A percentile compares a stretch with the other conserved stretches of the same genome.
phyloP scores from a whole-genome alignment of 179 eudicot genomes.

The Beta corolliflora region DNA sequence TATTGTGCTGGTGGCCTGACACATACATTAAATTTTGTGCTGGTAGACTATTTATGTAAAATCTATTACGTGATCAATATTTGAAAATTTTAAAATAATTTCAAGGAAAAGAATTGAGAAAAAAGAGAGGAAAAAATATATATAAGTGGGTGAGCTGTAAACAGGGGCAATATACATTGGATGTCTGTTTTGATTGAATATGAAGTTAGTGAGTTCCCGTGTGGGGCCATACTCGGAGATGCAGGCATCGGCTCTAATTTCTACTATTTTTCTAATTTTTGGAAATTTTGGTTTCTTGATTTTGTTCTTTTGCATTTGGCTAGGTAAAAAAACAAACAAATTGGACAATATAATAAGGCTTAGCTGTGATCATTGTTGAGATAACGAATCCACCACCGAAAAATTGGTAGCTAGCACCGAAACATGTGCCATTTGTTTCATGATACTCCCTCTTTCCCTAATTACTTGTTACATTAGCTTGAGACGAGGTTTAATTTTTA shows the following conservation, averaged over 20 bases:
- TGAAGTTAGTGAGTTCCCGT: constrained; percentile 25
- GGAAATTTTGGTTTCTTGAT: background rate
- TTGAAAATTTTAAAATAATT: background rate
- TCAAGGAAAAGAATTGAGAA: background rate
- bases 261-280: background rate
- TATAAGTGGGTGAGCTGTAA: constrained; percentile 26
- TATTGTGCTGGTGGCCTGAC: constrained; percentile 29
- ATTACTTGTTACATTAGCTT: too few relatives aligned
- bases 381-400: constrained; percentile 18
- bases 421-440: background rate
- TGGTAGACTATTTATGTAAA: constrained; percentile 10
- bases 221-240: constrained; percentile 26
- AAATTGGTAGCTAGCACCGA: constrained; percentile 8
- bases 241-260: constrained; percentile 4
- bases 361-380: constrained; percentile 29
- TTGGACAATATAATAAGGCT: constrained; percentile 10
- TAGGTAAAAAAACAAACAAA: background rate
- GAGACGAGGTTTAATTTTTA: too few relatives aligned
- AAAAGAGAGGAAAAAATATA: background rate
- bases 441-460: background rate
- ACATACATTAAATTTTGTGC: constrained; percentile 23
- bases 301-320: background rate
- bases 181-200: constrained; percentile 20
- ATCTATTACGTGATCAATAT: constrained; percentile 3
- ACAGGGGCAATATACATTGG: constrained; percentile 16